Base-by-base conservation (phyloP, 1,284 basidiomycete genomes). In the Agroathelia rolfsii region DNA sequence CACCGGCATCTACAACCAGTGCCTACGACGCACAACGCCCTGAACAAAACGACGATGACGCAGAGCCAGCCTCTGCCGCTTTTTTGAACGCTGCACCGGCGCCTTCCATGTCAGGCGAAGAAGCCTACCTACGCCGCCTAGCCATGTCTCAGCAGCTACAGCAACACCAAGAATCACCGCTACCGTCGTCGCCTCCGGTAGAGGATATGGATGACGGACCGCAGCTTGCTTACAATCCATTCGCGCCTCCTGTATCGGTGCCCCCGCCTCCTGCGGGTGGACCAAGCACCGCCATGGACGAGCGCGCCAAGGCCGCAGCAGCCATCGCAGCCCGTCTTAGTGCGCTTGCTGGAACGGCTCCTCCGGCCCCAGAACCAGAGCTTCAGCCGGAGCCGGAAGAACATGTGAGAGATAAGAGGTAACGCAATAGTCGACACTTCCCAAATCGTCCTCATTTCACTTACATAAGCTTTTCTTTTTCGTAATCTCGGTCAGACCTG, bases 281-380 rank as follows among this genome's bases (percentile, higher is more conserved):
- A 5, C 61, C 59, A 13, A 44, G 48, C n/a, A 34, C 55, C 5
- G 40, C 51, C 12, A 35, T 54, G 14, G 76, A 81, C 39, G 79
- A 76, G 25, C 79, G 69, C 45, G 72, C 71, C 15, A 77, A 81
- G 40, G 78, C 81, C 8, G 86, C 86, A 0, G 83, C 80, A 18
- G 83, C 79, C 17, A 82, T 92, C 29, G 84, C 87, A 6, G 80
- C 82, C 1, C 74, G 64, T 38, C 57, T 86, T 12, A 62, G 69
- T 23, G 74, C 80, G 3, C 54, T 80, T 11, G 75, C 62, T 13
- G 62, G 61, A 8, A 46, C 55, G 9, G 51, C 57, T 3, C 38
- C 43, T 25, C 43, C 41, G 15, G 37, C 46, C 12, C 40, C 51
- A 5, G 41, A 55, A 16, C 40, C 60, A n/a, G 41, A 58, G 5